Evolutionary conservation across 2,329 filamentous ascomycete genomes (phyloP).

Genomic region (Pseudogymnoascus sp.): DNA sequence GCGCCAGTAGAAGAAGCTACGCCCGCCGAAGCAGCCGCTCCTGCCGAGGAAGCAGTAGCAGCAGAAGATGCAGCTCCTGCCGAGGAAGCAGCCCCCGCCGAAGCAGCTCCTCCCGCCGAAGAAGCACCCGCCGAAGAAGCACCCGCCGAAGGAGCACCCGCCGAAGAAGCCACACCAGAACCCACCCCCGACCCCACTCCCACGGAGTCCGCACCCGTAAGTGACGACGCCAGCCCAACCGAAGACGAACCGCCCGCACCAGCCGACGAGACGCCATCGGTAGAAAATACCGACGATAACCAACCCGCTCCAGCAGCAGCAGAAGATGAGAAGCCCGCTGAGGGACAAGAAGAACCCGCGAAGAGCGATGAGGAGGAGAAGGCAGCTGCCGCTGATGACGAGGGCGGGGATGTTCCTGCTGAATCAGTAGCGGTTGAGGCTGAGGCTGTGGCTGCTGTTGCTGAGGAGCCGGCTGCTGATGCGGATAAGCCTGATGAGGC

Average conservation of each 20-base stretch:
- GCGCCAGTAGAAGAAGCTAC: neutral
- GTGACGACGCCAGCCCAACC: conserved; percentile 10
- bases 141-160: conserved; percentile 5
- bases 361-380: conserved; percentile 10
- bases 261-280: conserved; percentile 7
- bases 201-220: neutral
- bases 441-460: conserved; percentile 11
- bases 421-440: conserved; percentile 11
- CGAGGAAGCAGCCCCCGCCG: neutral
- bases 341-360: neutral
- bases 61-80: neutral
- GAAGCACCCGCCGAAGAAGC: neutral
- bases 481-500: conserved; percentile 13
- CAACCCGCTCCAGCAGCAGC: conserved; percentile 1
- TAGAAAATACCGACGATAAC: neutral
- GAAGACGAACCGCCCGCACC: neutral
- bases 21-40: neutral
- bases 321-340: conserved; percentile 1
- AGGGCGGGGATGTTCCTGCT: neutral
- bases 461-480: conserved; percentile 17
- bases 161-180: neutral
- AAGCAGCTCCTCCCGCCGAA: neutral
- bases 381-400: conserved; percentile 8
- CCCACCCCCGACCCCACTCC: conserved; percentile 10
- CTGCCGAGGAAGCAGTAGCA: neutral